Evolutionary conservation across 192 early-diverging fungal genomes (phyloP), one percentile per base, ranked within the genome.

Genomic region (Coemansia sp.): DNA sequence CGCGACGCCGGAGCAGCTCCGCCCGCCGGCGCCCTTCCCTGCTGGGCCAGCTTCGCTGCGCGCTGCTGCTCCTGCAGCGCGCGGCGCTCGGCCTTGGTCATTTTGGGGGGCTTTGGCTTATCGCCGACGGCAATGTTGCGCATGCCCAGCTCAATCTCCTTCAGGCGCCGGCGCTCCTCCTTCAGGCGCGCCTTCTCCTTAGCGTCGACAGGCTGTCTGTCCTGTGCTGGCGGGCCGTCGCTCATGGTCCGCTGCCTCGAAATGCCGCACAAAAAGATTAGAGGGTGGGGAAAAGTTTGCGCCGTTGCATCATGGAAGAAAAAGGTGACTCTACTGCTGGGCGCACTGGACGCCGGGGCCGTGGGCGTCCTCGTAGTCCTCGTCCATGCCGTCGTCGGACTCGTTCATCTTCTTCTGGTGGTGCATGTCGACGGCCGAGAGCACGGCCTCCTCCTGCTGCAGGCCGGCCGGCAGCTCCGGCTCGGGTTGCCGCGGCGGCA

Each of bases 341-440:
- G 94, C 92, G 70, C 94, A 97, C 80, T 97, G 92, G 51, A 97
- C 92, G 8, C 79, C 80, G 26, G 88, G 85, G 7, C 86, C 83
- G 26, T 78, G 75, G 7, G 77, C 81, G 5, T 92, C 88, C 32
- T 83, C 80, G 23, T 74, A 75, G 53, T 76, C 80, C 56, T 79
- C 76, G 44, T 76, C 77, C 56, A 77, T 74, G 32, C 47, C 75
- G 20, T 76, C 69, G 19, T 50, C 70, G 39, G 53, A 65, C 42
- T 61, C 67, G 55, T 55, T 59, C 58, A 77, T 75, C 53, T 60
- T 64, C 51, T 78, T 76, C 38, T 81, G 67, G 60, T 90, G 82
- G 67, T 76, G 80, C 17, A 81, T 75, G 51, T 94, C 89, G 37
- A 93, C 71, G 28, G 67, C 56, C 11, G 82, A 76, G 21, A 99